Percentiles rank a stretch among this genome's conserved stretches.
Evolutionary conservation across 441 rosid species (phyloP).

Genomic region (Syzygium malaccense): DNA sequence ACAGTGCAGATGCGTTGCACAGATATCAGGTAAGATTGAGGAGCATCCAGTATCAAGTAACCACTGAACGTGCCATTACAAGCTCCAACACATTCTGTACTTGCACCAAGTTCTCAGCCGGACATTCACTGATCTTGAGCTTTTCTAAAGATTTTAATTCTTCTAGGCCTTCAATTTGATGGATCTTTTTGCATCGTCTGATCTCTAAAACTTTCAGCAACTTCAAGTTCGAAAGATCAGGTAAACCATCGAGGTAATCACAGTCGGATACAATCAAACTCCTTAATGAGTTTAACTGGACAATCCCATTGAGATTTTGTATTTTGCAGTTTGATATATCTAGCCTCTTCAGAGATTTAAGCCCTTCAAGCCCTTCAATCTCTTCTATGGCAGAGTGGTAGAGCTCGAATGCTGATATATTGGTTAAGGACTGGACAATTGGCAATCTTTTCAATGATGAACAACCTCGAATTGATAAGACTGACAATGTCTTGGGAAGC

Average conservation of each 20-base stretch:
- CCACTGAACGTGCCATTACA: not conserved
- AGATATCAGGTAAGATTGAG: not conserved
- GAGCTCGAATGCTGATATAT: not conserved
- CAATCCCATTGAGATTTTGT: fast-evolving
- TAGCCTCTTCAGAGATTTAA: not conserved
- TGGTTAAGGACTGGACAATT: no score
- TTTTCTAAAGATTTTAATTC: not conserved
- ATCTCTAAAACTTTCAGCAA: not conserved
- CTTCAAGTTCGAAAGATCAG: not conserved
- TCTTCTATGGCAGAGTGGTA: not conserved
- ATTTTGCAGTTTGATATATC: not conserved
- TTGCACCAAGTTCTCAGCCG: not conserved
- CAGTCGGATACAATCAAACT: not conserved
- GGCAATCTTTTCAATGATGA: no score
- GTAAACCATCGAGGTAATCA: not conserved
- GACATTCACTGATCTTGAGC: not conserved
- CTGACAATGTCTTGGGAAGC: not conserved
- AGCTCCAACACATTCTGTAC: not conserved
- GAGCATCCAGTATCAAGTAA: not conserved
- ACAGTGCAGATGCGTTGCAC: not conserved
- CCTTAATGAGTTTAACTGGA: fast-evolving
- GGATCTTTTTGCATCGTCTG: not conserved
- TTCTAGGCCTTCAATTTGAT: not conserved
- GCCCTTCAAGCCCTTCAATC: not conserved
- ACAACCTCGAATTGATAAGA: no score